Percentiles rank a stretch among this genome's conserved stretches.
Conservation (phyloP, 1,284 basidiomycete species). For the Cryptococcus wingfieldii region DNA sequence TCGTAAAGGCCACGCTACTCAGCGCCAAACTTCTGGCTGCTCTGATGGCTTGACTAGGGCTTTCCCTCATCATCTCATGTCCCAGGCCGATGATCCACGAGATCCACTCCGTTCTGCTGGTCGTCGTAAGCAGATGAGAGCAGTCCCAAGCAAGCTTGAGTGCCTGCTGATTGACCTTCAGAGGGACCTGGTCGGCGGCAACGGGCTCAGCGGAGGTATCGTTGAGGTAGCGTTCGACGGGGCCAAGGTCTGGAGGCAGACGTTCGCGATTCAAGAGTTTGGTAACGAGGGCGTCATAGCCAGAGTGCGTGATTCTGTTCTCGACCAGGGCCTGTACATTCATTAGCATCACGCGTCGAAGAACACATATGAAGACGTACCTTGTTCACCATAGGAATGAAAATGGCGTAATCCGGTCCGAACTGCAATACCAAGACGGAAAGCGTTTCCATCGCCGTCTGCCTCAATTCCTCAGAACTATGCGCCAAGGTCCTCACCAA, state of each 20-base stretch:
- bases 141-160: constrained; percentile 97
- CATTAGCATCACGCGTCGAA: background rate
- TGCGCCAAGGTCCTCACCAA: constrained; percentile 79
- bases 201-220: constrained; percentile 31
- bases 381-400: constrained; percentile 95
- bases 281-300: constrained; percentile 82
- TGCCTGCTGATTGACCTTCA: constrained; percentile 95
- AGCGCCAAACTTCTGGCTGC: constrained; percentile 94
- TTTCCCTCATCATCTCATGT: constrained; percentile 97
- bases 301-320: constrained; percentile 74
- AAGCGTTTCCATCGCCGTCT: constrained; percentile 87
- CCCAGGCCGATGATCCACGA: constrained; percentile 94
- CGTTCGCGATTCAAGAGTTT: constrained; percentile 90
- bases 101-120: constrained; percentile 85
- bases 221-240: constrained; percentile 49
- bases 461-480: constrained; percentile 73
- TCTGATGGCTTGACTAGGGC: constrained; percentile 92
- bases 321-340: constrained; percentile 64
- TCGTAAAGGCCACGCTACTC: constrained; percentile 83
- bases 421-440: constrained; percentile 90
- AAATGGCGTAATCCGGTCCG: constrained; percentile 94
- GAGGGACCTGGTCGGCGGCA: constrained; percentile 68
- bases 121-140: constrained; percentile 67
- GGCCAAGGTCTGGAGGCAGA: constrained; percentile 61
- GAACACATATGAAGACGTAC: constrained; percentile 49